phyloP scores from a whole-genome alignment of 495 filamentous ascomycete genomes.

The Penicillium steckii region DNA sequence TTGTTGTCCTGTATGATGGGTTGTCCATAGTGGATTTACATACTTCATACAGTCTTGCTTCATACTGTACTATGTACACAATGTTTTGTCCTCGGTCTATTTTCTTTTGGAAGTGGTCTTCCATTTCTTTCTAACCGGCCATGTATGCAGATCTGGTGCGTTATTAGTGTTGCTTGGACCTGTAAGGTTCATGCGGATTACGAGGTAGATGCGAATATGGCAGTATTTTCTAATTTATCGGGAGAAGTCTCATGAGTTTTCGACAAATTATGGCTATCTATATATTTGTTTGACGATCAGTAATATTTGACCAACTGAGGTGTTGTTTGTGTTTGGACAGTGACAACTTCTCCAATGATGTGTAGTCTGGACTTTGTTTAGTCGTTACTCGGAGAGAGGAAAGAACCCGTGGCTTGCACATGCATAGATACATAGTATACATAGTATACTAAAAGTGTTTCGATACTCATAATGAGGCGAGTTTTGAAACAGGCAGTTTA shows the following conservation, averaged over 20 bases:
- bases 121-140: neutral
- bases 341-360: neutral
- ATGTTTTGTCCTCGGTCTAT: constrained; percentile 20
- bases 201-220: constrained; percentile 6
- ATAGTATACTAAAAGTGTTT: no score
- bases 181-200: constrained; percentile 16
- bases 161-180: constrained; percentile 10
- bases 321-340: neutral
- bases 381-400: no score
- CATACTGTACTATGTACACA: no score
- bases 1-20: neutral
- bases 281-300: no score
- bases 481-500: no score
- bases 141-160: constrained; percentile 9
- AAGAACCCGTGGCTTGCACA: no score
- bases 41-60: neutral
- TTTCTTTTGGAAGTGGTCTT: constrained; percentile 14
- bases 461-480: no score
- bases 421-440: no score
- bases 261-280: no score
- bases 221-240: neutral
- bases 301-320: no score
- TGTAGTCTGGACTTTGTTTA: neutral
- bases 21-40: neutral
- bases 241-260: neutral